Percentiles rank a stretch among this genome's conserved stretches.
Conservation (phyloP, 257 asterid genomes). For the Cruciata laevipes region DNA sequence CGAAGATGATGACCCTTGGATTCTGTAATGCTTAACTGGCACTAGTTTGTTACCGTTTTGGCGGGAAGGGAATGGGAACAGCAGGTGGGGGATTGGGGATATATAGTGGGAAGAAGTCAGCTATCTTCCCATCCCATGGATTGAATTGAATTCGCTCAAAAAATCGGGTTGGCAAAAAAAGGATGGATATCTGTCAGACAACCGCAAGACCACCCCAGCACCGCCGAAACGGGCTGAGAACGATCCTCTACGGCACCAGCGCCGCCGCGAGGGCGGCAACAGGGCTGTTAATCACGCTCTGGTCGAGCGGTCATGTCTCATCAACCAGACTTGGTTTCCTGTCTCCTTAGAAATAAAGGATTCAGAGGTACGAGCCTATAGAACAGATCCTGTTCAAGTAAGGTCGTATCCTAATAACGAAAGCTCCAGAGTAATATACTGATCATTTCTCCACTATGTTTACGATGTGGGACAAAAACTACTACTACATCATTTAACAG, state of each 20-base stretch:
- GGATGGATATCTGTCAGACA: not conserved
- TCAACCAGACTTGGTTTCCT: slow-evolving; percentile 1
- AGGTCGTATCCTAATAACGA: not conserved
- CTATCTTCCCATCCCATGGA: too few relatives aligned
- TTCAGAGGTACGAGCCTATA: slow-evolving; percentile 4
- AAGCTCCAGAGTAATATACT: not conserved
- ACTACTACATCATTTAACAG: too few relatives aligned
- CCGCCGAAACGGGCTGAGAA: not conserved
- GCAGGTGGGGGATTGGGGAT: too few relatives aligned
- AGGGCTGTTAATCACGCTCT: slow-evolving; percentile 1
- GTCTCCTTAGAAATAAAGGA: slow-evolving; percentile 3
- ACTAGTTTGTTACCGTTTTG: too few relatives aligned
- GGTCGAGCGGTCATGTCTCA: not conserved
- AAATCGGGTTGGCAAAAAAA: too few relatives aligned
- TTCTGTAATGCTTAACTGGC: too few relatives aligned
- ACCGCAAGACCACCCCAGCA: slow-evolving; percentile 6
- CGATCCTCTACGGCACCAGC: not conserved
- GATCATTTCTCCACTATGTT: not conserved
- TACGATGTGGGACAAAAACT: not conserved
- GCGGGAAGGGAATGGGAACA: too few relatives aligned
- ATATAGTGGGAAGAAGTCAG: too few relatives aligned
- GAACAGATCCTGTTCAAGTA: slow-evolving; percentile 6
- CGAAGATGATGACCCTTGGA: too few relatives aligned
- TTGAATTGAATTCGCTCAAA: too few relatives aligned
- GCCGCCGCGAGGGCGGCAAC: not conserved